Conservation (phyloP, 495 filamentous ascomycete species). For the Ramalina peruviana region DNA sequence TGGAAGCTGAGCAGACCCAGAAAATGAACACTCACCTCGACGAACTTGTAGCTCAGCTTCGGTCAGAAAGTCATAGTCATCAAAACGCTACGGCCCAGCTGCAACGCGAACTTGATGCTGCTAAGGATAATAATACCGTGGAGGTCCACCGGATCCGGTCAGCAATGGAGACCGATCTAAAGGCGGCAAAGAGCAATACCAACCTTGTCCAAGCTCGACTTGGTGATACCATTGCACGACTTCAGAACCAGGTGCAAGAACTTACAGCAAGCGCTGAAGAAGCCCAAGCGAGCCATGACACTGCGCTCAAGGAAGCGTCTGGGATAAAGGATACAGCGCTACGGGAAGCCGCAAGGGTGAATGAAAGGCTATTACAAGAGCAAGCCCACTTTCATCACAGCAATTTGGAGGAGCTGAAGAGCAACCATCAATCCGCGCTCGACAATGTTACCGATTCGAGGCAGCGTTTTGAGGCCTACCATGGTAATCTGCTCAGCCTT, state of each 20-base stretch:
- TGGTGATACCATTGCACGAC: slow-evolving; percentile 53
- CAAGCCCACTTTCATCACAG: slow-evolving; percentile 57
- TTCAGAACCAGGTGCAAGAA: slow-evolving; percentile 57
- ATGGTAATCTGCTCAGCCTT: slow-evolving; percentile 56
- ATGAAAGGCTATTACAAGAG: slow-evolving; percentile 51
- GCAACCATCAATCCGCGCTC: slow-evolving; percentile 61
- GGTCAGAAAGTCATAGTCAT: slow-evolving; percentile 54
- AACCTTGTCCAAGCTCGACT: slow-evolving; percentile 65
- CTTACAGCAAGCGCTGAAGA: slow-evolving; percentile 61
- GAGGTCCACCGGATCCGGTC: slow-evolving; percentile 68
- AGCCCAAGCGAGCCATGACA: slow-evolving; percentile 55
- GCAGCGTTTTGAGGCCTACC: slow-evolving; percentile 50
- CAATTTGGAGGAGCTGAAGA: slow-evolving; percentile 43
- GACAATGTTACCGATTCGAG: slow-evolving; percentile 58
- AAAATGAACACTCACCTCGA: slow-evolving; percentile 47
- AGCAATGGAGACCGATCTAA: slow-evolving; percentile 66
- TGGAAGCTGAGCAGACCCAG: slow-evolving; percentile 38
- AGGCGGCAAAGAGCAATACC: slow-evolving; percentile 67
- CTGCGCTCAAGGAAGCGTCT: slow-evolving; percentile 63
- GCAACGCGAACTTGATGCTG: slow-evolving; percentile 71
- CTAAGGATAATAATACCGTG: slow-evolving; percentile 55
- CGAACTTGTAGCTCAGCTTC: slow-evolving; percentile 45
- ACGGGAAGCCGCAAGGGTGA: slow-evolving; percentile 41
- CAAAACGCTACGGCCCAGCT: slow-evolving; percentile 46
- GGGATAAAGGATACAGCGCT: slow-evolving; percentile 38